Evolutionary conservation across 441 rosid genomes (phyloP).

Genomic region (Erodium texanum): DNA sequence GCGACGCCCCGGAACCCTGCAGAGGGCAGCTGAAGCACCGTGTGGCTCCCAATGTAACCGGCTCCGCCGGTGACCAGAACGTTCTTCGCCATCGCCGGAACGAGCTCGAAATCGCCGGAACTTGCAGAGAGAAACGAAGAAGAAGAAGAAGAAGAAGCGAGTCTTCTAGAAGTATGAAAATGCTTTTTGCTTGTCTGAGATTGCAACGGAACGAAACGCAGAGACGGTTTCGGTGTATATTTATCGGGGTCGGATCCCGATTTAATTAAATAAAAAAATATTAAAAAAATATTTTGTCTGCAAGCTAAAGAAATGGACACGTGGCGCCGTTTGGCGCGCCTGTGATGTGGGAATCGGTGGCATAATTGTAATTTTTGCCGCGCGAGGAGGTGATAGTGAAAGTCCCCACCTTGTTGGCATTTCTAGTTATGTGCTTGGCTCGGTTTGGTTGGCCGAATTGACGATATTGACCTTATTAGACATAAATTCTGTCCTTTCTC

Average conservation of each 20-base stretch:
- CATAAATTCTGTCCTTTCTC: not conserved
- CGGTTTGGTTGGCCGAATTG: not conserved
- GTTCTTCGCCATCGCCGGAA: slow-evolving; percentile 31
- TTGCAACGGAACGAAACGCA: not conserved
- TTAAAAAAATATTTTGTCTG: not conserved
- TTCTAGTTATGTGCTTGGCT: not conserved
- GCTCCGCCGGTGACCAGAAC: slow-evolving; percentile 87
- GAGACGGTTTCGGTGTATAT: not conserved
- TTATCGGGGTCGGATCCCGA: not conserved
- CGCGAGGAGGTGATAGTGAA: not conserved
- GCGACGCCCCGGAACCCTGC: slow-evolving; percentile 57
- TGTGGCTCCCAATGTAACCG: slow-evolving; percentile 90
- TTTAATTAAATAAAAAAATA: not conserved
- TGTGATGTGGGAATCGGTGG: not conserved
- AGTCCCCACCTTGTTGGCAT: too few relatives aligned
- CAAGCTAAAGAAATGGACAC: not conserved
- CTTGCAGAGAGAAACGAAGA: not conserved
- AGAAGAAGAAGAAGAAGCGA: not conserved
- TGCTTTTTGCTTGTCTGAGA: not conserved
- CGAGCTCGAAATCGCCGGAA: not conserved
- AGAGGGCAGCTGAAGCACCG: slow-evolving; percentile 68
- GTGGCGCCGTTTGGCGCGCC: not conserved
- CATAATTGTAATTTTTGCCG: not conserved
- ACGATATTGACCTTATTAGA: not conserved
- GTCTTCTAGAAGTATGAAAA: not conserved